These are phyloP conservation scores for Calonectria naviculata DNA, from an alignment of 2,329 filamentous ascomycete species.

Conservation along the genomic window DNA sequence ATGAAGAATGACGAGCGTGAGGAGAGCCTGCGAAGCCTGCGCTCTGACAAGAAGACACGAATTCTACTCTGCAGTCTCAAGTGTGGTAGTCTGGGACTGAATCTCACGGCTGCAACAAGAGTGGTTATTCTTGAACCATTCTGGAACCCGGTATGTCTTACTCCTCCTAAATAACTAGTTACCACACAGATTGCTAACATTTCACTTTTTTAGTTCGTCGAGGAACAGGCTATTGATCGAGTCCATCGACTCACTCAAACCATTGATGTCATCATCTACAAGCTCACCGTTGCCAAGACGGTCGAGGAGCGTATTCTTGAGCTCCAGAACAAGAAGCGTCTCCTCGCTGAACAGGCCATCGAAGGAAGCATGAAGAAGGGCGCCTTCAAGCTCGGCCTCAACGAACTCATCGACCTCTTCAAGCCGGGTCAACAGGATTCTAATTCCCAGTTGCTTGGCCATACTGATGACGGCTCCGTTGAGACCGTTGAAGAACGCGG, in stretches of 20 bases:
- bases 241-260: constrained; percentile 99
- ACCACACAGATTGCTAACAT: constrained; percentile 10
- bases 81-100: constrained; percentile 92
- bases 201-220: constrained; percentile 78
- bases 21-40: constrained; percentile 81
- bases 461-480: constrained; percentile 28
- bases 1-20: constrained; percentile 97
- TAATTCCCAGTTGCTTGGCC: constrained; percentile 29
- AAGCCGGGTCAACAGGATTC: constrained; percentile 65
- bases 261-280: constrained; percentile 93
- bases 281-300: constrained; percentile 85
- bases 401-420: constrained; percentile 94
- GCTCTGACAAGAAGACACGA: constrained; percentile 79
- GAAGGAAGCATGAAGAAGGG: constrained; percentile 81
- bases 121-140: constrained; percentile 98
- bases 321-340: constrained; percentile 92
- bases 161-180: neutral
- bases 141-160: constrained; percentile 85
- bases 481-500: constrained; percentile 29
- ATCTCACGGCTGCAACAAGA: constrained; percentile 91
- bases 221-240: constrained; percentile 98
- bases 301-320: constrained; percentile 97
- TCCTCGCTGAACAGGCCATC: constrained; percentile 91
- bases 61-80: constrained; percentile 94
- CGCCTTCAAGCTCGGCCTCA: constrained; percentile 86